Evolutionary conservation across 2,329 filamentous ascomycete species (phyloP).

Genomic region (Lasiodiplodia citricola): DNA sequence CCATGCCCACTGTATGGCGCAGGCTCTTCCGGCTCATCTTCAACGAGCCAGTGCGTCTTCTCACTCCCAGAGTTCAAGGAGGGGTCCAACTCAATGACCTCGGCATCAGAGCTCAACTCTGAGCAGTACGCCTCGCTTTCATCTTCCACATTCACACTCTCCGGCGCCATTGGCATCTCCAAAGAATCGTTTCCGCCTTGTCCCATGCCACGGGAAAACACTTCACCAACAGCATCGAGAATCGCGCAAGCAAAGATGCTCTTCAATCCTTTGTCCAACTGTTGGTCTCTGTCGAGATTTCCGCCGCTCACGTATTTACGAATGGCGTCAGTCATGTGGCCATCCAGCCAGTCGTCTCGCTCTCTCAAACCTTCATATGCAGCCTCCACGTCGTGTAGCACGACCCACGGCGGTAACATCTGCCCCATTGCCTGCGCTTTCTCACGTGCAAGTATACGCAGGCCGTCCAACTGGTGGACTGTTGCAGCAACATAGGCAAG

Average conservation of each 20-base stretch:
- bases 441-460: constrained; percentile 29
- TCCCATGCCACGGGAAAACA: background rate
- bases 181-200: background rate
- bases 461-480: constrained; percentile 28
- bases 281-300: too few relatives aligned
- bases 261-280: background rate
- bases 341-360: constrained; percentile 2
- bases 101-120: background rate
- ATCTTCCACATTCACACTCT: background rate
- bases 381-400: background rate
- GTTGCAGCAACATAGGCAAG: constrained; percentile 29
- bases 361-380: background rate
- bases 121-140: background rate
- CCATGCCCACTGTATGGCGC: background rate
- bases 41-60: background rate
- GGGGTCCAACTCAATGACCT: background rate
- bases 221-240: background rate
- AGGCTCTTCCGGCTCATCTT: background rate
- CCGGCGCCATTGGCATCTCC: background rate
- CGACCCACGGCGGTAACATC: background rate
- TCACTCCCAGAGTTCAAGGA: background rate
- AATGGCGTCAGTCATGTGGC: background rate
- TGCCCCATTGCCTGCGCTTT: constrained; percentile 24
- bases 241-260: background rate
- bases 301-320: background rate